Conservation (phyloP, 495 filamentous ascomycete species). For the Trichoderma orchidacearum region DNA sequence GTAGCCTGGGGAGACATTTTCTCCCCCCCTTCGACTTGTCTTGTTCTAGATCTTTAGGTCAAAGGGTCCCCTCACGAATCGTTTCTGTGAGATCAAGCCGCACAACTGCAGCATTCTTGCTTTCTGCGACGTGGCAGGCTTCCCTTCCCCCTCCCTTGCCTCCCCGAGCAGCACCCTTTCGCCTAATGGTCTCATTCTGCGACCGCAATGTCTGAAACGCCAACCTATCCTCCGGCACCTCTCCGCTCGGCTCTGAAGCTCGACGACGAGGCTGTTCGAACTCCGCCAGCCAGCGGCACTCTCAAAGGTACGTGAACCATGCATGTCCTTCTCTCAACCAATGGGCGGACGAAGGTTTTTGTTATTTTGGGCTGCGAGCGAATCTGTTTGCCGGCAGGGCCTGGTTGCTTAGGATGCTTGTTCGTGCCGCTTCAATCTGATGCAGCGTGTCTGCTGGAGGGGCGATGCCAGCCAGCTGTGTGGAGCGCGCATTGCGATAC, state of each 20-base stretch:
- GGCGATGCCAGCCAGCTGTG: too few relatives aligned
- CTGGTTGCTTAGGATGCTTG: not conserved
- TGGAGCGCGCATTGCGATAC: not conserved
- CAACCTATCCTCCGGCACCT: not conserved
- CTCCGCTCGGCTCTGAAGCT: conserved; percentile 29
- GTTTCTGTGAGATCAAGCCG: too few relatives aligned
- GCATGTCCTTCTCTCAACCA: not conserved
- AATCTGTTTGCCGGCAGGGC: not conserved
- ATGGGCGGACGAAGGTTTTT: not conserved
- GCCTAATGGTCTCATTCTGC: too few relatives aligned
- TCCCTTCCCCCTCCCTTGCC: too few relatives aligned
- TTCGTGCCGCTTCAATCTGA: not conserved
- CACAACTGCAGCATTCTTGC: not conserved
- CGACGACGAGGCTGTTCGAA: conserved; percentile 24
- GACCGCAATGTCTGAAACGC: conserved; percentile 1
- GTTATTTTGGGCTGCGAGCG: not conserved
- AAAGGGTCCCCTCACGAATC: too few relatives aligned
- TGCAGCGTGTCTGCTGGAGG: too few relatives aligned
- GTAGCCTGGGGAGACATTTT: too few relatives aligned
- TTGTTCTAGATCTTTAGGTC: too few relatives aligned
- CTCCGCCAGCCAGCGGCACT: conserved; percentile 17
- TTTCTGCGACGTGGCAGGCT: not conserved
- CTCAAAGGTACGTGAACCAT: conserved; percentile 22
- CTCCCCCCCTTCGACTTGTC: too few relatives aligned
- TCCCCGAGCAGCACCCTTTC: too few relatives aligned